Percentiles rank a stretch among this genome's conserved stretches.
Evolutionary conservation across 306 rosid genomes (phyloP).

Genomic region (Pterocarpus macrocarpus): DNA sequence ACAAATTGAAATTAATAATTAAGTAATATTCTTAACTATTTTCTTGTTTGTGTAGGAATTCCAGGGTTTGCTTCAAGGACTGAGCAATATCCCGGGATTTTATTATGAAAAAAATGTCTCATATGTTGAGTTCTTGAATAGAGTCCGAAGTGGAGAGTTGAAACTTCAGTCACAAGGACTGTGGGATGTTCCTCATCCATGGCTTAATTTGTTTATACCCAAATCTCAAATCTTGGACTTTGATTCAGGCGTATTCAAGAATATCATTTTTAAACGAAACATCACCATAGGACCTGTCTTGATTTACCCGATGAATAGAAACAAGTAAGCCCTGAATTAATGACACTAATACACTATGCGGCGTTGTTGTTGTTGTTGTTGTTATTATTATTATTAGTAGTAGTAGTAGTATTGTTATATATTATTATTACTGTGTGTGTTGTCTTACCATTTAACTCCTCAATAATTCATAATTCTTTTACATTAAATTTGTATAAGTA

Average conservation of each 20-base stretch:
- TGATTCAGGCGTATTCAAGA: slow-evolving; percentile 64
- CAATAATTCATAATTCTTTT: not conserved
- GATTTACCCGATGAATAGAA: slow-evolving; percentile 78
- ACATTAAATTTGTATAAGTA: not conserved
- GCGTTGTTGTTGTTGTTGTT: not conserved
- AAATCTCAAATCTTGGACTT: slow-evolving; percentile 71
- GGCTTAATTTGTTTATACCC: slow-evolving; percentile 86
- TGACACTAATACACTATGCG: not conserved
- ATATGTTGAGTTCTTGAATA: slow-evolving; percentile 70
- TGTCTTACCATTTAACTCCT: not conserved
- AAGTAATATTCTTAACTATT: not conserved
- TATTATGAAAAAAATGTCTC: slow-evolving; percentile 68
- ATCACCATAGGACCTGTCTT: slow-evolving; percentile 77
- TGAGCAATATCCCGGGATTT: slow-evolving; percentile 65
- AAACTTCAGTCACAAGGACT: slow-evolving; percentile 75
- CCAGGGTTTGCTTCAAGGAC: slow-evolving; percentile 54
- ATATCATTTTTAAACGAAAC: slow-evolving; percentile 72
- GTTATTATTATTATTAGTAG: not conserved
- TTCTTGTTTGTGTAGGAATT: slow-evolving; percentile 57
- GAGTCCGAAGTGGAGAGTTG: slow-evolving; percentile 78
- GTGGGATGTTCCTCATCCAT: slow-evolving; percentile 98
- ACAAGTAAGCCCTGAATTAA: slow-evolving; percentile 64
- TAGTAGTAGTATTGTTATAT: not conserved
- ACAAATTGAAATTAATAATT: not conserved
- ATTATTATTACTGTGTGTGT: not conserved